Evolutionary conservation across 2,329 filamentous ascomycete species (phyloP), one percentile per base, ranked within the genome.

Genomic region (Stagonosporopsis vannaccii): DNA sequence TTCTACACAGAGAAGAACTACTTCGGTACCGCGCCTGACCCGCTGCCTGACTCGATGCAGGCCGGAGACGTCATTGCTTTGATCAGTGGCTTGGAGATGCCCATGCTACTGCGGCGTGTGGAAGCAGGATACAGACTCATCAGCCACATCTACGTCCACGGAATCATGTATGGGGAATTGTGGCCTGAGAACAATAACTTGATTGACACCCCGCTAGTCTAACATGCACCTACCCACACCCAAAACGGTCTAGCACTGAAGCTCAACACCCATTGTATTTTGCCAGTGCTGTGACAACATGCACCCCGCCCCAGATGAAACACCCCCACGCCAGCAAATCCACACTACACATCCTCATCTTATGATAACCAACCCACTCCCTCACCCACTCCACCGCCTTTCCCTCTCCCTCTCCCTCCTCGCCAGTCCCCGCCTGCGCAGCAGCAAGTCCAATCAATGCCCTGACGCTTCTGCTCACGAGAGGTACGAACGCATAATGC

Each of bases 281-380:
- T 22, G 36, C n/a, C 20, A 23, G 9, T 12, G 20, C 6, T 3
- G 36, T 15, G 1, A 39, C 20, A 39, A 20, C 36, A 15, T 37
- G 35, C 35, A 20, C 35, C 8, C 7, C 35, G 7, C 35, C 35
- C 35, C 35, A 37, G 4, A 20, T 5, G 60, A 67, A 70, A 45
- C 56, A 55, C 20, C 43, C 56, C 67, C 58, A 69, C 56, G 67
- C 65, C 26, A 55, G 20, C n/a, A 63, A 8, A 63, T 72, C 67
- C 33, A 69, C 67, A 13, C 47, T 69, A 15, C 23, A 35, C 63
- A 67, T 65, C 54, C 69, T 43, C 0, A 65, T 17, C 44, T 19
- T 62, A 57, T 68, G 69, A 42, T 53, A 56, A 3, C 59, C 52
- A 22, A 63, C 56, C 69, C 66, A 71, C 41, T 70, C 61, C 36